phyloP scores from a whole-genome alignment of 495 filamentous ascomycete genomes.

The Tuber microsphaerosporum region DNA sequence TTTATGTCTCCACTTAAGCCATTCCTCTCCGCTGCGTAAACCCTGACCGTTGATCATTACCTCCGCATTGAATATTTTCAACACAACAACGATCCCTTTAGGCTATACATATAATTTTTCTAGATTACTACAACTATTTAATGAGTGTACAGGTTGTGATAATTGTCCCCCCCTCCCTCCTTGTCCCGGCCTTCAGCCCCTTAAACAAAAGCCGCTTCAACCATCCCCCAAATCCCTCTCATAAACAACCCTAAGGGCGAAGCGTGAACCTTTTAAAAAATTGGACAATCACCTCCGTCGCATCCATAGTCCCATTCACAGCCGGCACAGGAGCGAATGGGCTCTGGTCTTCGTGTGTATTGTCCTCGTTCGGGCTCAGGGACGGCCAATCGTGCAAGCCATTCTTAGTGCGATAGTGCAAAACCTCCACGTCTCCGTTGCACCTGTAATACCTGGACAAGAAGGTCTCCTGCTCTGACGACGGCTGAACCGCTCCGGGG shows the following conservation, averaged over 20 bases:
- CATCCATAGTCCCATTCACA: neutral
- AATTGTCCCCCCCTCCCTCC: neutral
- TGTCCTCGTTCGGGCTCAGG: neutral
- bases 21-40: too few relatives aligned
- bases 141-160: neutral
- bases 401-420: neutral
- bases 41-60: too few relatives aligned
- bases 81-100: neutral
- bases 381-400: constrained; percentile 8
- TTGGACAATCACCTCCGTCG: neutral
- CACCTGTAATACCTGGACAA: neutral
- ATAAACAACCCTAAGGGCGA: neutral
- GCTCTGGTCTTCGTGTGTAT: neutral
- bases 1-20: too few relatives aligned
- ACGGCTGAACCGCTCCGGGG: neutral
- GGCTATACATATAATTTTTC: neutral
- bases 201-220: neutral
- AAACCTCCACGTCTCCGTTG: neutral
- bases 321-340: neutral
- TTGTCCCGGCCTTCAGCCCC: neutral
- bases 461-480: neutral
- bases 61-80: too few relatives aligned
- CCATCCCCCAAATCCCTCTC: neutral
- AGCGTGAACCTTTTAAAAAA: constrained; percentile 2
- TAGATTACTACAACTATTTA: neutral